These are phyloP conservation scores for Fusarium oligoseptatum DNA, from an alignment of 2,329 filamentous ascomycete species.

Conservation along the genomic window DNA sequence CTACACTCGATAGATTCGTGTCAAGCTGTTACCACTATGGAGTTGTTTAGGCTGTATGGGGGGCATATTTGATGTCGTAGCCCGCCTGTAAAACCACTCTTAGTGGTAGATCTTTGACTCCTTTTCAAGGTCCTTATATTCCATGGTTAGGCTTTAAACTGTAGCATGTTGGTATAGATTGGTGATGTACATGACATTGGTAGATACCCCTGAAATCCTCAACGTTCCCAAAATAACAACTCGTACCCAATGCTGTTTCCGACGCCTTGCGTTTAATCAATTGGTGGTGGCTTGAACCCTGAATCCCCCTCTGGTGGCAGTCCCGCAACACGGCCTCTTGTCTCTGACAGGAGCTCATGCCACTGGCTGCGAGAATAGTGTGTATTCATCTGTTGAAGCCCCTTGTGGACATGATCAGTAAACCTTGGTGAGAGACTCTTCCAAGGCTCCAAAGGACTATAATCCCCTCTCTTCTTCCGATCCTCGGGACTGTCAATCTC, in stretches of 20 bases:
- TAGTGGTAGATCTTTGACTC: too few species aligned
- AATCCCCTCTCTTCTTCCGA: not conserved
- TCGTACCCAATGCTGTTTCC: not conserved
- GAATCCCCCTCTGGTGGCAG: not conserved
- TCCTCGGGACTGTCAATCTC: not conserved
- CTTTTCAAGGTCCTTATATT: too few species aligned
- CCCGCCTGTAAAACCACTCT: too few species aligned
- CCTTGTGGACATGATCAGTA: not conserved
- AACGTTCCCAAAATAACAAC: not conserved
- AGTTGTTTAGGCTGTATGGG: too few species aligned
- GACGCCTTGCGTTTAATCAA: not conserved
- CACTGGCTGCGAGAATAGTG: not conserved
- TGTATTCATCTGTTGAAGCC: not conserved
- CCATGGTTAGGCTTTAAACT: too few species aligned
- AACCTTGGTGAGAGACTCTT: not conserved
- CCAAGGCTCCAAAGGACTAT: not conserved
- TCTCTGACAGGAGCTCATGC: not conserved
- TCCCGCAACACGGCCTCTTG: not conserved
- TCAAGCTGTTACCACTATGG: too few species aligned
- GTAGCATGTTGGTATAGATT: not conserved
- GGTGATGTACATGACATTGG: not conserved
- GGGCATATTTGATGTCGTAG: too few species aligned
- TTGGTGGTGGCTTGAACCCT: not conserved
- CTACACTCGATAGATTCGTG: too few species aligned
- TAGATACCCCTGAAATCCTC: not conserved